A percentile compares a stretch with the other conserved stretches of the same genome.
phyloP scores from a whole-genome alignment of 441 rosid genomes.

The Adansonia rubrostipa region DNA sequence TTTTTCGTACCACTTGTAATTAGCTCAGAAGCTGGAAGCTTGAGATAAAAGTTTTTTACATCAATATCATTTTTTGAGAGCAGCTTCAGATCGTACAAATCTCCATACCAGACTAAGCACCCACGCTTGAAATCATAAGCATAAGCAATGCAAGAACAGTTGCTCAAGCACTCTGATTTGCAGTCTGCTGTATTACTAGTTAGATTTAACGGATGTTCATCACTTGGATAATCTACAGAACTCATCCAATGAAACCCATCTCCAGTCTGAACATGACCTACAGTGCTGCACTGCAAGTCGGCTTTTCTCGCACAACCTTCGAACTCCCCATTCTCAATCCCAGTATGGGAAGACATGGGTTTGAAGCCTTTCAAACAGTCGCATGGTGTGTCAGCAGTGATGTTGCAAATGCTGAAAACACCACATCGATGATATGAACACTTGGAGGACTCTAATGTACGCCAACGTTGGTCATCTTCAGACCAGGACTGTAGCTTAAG shows the following conservation, averaged over 20 bases:
- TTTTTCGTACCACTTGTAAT: not conserved
- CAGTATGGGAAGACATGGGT: not conserved
- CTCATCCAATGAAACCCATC: not conserved
- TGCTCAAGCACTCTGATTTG: not conserved
- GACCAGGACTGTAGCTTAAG: constrained; percentile 9
- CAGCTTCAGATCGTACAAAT: not conserved
- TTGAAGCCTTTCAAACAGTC: constrained; percentile 12
- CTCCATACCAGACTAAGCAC: not conserved
- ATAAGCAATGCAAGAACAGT: constrained; percentile 8
- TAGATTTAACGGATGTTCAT: not conserved
- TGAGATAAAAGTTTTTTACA: constrained; percentile 9
- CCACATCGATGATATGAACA: not conserved
- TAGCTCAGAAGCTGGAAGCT: not conserved
- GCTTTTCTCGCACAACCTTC: constrained; percentile 4
- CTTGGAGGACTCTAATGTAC: not conserved
- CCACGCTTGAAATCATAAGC: not conserved
- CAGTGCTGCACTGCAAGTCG: not conserved
- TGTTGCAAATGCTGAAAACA: constrained; percentile 12
- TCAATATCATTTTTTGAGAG: not conserved
- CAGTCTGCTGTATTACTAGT: not conserved
- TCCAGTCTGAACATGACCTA: not conserved
- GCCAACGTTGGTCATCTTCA: constrained; percentile 7
- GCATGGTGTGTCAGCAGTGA: not conserved
- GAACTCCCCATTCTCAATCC: not conserved
- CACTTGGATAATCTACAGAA: constrained; percentile 1